phyloP scores from a whole-genome alignment of 495 filamentous ascomycete genomes.

The Neohortaea acidophila region DNA sequence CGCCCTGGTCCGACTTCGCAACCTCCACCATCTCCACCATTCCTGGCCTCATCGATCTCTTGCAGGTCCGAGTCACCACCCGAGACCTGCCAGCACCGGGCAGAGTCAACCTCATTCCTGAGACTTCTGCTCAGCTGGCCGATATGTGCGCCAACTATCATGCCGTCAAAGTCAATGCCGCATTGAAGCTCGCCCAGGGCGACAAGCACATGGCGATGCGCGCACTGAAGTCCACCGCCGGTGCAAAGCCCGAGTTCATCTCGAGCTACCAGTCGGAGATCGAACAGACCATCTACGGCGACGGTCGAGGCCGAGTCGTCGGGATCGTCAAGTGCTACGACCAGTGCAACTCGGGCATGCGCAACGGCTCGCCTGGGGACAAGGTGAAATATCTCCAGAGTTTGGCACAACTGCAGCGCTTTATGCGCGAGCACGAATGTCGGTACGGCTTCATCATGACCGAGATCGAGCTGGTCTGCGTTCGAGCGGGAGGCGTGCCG shows the following conservation, averaged over 20 bases:
- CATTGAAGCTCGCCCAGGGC: slow-evolving; percentile 53
- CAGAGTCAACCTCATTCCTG: slow-evolving; percentile 42
- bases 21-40: slow-evolving; percentile 56
- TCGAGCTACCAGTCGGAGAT: slow-evolving; percentile 58
- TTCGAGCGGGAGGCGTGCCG: slow-evolving; percentile 37
- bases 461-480: slow-evolving; percentile 83
- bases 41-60: slow-evolving; percentile 53
- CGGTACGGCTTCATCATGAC: slow-evolving; percentile 91
- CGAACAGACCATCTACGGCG: slow-evolving; percentile 54
- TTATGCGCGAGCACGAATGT: slow-evolving; percentile 84
- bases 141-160: slow-evolving; percentile 54
- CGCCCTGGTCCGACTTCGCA: slow-evolving; percentile 65
- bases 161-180: slow-evolving; percentile 64
- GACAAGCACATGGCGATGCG: slow-evolving; percentile 39
- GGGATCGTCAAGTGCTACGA: slow-evolving; percentile 80
- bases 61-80: slow-evolving; percentile 51
- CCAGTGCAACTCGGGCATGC: slow-evolving; percentile 88
- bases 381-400: slow-evolving; percentile 75
- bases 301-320: slow-evolving; percentile 63
- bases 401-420: slow-evolving; percentile 66
- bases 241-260: slow-evolving; percentile 38
- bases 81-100: slow-evolving; percentile 46
- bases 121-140: slow-evolving; percentile 57
- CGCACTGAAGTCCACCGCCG: slow-evolving; percentile 20
- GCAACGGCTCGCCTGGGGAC: slow-evolving; percentile 60